A percentile compares a stretch with the other conserved stretches of the same genome.
Evolutionary conservation across 2,329 filamentous ascomycete genomes (phyloP).

Genomic region (Furcasterigmium furcatum): DNA sequence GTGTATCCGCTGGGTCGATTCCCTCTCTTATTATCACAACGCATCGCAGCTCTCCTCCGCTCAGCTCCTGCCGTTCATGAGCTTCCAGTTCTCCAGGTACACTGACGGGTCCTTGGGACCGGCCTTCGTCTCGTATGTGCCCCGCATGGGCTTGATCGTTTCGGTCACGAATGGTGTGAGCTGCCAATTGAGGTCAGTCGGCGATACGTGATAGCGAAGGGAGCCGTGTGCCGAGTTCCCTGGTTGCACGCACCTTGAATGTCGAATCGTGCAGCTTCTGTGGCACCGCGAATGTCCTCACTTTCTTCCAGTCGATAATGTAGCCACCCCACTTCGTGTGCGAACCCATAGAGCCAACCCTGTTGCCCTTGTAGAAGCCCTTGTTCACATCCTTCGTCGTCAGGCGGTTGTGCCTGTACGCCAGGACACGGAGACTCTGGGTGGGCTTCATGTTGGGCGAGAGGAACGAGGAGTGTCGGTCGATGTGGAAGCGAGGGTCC

Average conservation of each 20-base stretch:
- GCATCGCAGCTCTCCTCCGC: not conserved
- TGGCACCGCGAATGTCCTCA: conserved; percentile 87
- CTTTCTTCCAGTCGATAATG: conserved; percentile 78
- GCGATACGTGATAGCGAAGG: too few relatives aligned
- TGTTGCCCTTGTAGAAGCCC: conserved; percentile 96
- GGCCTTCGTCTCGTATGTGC: conserved; percentile 49
- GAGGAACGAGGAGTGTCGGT: not conserved
- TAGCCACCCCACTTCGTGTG: conserved; percentile 85
- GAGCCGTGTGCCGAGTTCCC: not conserved
- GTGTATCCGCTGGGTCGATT: too few relatives aligned
- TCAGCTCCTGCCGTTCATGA: conserved; percentile 59
- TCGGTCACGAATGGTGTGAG: conserved; percentile 76
- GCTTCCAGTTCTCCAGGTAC: conserved; percentile 66
- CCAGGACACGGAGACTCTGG: conserved; percentile 60
- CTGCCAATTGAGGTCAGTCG: too few relatives aligned
- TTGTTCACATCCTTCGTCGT: conserved; percentile 92
- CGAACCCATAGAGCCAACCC: conserved; percentile 80
- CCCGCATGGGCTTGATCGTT: conserved; percentile 49
- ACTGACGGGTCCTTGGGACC: conserved; percentile 59
- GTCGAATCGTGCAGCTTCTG: conserved; percentile 49
- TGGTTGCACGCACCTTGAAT: conserved; percentile 63
- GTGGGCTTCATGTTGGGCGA: conserved; percentile 61
- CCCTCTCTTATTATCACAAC: too few relatives aligned
- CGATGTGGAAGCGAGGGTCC: not conserved
- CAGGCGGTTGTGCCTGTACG: conserved; percentile 72